These are phyloP conservation scores for Suillus alpinus DNA, from an alignment of 768 basidiomycete species.

Conservation along the genomic window DNA sequence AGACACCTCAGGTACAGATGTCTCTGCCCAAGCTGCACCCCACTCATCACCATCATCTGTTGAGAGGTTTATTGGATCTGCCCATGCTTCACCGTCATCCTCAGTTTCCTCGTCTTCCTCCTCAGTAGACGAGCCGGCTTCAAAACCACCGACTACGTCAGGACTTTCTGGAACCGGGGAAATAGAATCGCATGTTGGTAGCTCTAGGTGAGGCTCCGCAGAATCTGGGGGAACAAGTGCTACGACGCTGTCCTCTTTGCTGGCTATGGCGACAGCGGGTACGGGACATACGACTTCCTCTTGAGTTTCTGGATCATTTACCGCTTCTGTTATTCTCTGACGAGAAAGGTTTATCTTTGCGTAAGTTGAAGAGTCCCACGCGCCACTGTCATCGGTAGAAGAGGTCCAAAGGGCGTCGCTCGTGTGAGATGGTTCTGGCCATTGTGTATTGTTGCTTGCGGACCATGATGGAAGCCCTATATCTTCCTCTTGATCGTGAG, in stretches of 20 bases:
- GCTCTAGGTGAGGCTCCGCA: not conserved
- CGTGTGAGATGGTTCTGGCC: conserved; percentile 46
- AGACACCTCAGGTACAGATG: conserved; percentile 13
- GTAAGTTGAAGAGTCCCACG: conserved; percentile 15
- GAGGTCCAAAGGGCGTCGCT: conserved; percentile 43
- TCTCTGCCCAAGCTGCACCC: conserved; percentile 40
- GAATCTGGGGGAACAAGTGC: conserved; percentile 1
- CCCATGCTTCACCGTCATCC: conserved; percentile 8
- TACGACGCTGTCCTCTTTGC: not conserved
- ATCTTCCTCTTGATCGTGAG: conserved; percentile 47
- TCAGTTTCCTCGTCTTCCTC: conserved; percentile 19
- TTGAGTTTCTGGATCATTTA: not conserved
- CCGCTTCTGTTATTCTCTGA: conserved; percentile 1
- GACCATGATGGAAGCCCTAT: conserved; percentile 59
- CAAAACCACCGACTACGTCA: conserved; percentile 54
- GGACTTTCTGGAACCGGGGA: conserved; percentile 15
- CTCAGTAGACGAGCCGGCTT: conserved; percentile 19
- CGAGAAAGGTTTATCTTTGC: conserved; percentile 8
- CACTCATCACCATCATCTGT: conserved; percentile 28
- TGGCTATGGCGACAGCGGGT: not conserved
- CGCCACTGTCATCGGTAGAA: not conserved
- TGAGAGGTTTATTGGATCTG: conserved; percentile 3
- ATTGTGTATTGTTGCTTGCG: conserved; percentile 39
- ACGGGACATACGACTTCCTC: not conserved
- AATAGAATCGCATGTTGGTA: conserved; percentile 3